These are phyloP conservation scores for Gilbertella persicaria DNA, from an alignment of 371 early-diverging fungal species.

Conservation along the genomic window DNA sequence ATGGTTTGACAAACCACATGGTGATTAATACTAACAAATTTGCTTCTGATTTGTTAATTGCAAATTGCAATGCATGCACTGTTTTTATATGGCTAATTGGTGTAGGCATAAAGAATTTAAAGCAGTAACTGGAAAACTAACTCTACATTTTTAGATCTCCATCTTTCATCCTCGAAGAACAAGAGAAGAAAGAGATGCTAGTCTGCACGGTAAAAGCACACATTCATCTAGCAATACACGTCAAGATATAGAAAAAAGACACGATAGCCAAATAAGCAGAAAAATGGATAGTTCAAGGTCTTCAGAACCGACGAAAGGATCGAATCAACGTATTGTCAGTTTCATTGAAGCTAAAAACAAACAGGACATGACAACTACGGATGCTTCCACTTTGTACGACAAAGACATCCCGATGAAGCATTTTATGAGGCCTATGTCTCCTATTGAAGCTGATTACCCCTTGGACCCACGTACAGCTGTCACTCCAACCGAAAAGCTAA, in stretches of 20 bases:
- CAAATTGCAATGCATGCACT: slow-evolving; percentile 32
- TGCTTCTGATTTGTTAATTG: slow-evolving; percentile 39
- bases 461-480: background rate
- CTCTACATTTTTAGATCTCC: slow-evolving; percentile 27
- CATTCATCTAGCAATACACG: background rate
- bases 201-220: slow-evolving; percentile 1
- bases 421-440: slow-evolving; percentile 40
- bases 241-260: slow-evolving; percentile 8
- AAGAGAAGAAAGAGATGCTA: background rate
- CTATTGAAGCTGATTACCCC: slow-evolving; percentile 35
- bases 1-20: slow-evolving; percentile 33
- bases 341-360: slow-evolving; percentile 20
- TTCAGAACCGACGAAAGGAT: slow-evolving; percentile 14
- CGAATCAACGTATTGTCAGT: slow-evolving; percentile 28
- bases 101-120: too few relatives aligned
- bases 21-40: slow-evolving; percentile 36
- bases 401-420: too few relatives aligned
- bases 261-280: slow-evolving; percentile 5
- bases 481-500: background rate
- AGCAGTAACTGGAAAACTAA: too few relatives aligned
- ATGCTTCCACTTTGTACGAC: slow-evolving; percentile 8
- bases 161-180: slow-evolving; percentile 47
- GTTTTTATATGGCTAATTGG: slow-evolving; percentile 37
- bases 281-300: slow-evolving; percentile 12
- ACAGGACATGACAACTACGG: slow-evolving; percentile 7